Base-by-base conservation (phyloP, 257 asterid species). In the Gentiana straminea region DNA sequence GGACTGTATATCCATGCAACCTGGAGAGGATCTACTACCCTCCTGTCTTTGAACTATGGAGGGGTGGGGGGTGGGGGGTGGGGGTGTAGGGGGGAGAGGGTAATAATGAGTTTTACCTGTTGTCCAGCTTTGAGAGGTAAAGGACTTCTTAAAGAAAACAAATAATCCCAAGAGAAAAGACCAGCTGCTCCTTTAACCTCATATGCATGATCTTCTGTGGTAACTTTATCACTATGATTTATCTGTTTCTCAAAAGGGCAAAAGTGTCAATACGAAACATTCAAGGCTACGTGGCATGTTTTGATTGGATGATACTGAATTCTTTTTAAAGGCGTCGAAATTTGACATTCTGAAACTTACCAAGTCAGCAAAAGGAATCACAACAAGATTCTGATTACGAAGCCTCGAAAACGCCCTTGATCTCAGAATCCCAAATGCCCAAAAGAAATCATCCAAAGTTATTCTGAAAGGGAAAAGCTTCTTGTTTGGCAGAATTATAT, bases 401-500 rank as follows among this genome's bases (percentile, higher is more conserved):
- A 76, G 79, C 36, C 93, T 70, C 8, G 98, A 83, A 75, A 88
- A 92, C 1, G 97, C 95, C 74, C 95, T 83, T 41, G 98, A 87
- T 80, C 97, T 81, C 55, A 91, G 92, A 45, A 91, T 80, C 47
- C 95, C 98, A 74, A 87, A 91, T 69, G 93, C 98, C 98, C 98
- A 92, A 38, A 83, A 75, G 84, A 92, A 92, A 72, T 87, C 94
- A 52, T 92, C 93, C 76, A 75, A 15, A 50, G 97, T 81, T 55
- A 85, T 50, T 33, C 88, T 55, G 57, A 65, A 79, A 41, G 95
- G 94, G 77, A 92, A 92, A 36, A 92, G 84, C 72, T 74, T 55
- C 79, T 80, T 78, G 81, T 88, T 92, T 46, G 89, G 82, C 50
- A 81, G 83, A 65, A 92, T 77, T 66, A 88, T 67, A 70, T 91